Evolutionary conservation across 306 rosid species (phyloP).

Genomic region (Biancaea sappan): DNA sequence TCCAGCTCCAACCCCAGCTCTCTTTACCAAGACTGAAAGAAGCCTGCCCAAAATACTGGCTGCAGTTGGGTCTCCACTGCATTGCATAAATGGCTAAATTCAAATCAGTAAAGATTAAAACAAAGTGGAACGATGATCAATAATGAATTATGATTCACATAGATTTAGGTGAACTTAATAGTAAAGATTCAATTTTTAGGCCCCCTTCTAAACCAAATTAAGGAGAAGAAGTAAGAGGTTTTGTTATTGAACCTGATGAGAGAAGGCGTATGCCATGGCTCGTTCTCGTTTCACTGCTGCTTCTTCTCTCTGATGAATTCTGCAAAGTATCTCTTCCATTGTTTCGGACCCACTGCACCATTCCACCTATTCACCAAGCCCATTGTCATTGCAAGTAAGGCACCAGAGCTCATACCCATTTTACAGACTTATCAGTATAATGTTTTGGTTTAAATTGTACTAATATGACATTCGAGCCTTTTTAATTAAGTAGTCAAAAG

Average conservation of each 20-base stretch:
- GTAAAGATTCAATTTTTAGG: neutral
- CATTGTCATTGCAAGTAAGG: neutral
- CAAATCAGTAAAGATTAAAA: neutral
- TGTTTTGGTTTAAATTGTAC: too few species aligned
- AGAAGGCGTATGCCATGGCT: constrained; percentile 88
- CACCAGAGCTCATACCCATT: neutral
- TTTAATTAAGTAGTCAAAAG: too few species aligned
- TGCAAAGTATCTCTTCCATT: constrained; percentile 74
- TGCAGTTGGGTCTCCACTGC: constrained; percentile 89
- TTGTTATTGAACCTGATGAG: constrained; percentile 67
- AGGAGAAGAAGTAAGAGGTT: constrained; percentile 1
- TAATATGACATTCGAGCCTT: too few species aligned
- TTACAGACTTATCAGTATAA: too few species aligned
- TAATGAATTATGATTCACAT: neutral
- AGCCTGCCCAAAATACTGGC: constrained; percentile 68
- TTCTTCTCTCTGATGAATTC: constrained; percentile 74
- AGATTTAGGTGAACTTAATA: neutral
- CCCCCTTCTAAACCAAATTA: too few species aligned
- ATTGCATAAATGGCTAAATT: constrained; percentile 12
- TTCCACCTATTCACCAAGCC: constrained; percentile 51
- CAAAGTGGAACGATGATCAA: constrained; percentile 3
- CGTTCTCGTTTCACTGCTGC: constrained; percentile 72
- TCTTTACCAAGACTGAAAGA: constrained; percentile 61
- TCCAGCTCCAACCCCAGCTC: constrained; percentile 95
- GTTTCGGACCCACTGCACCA: constrained; percentile 82